Evolutionary conservation across 345 rosid genomes (phyloP).

Genomic region (Salix suchowensis): DNA sequence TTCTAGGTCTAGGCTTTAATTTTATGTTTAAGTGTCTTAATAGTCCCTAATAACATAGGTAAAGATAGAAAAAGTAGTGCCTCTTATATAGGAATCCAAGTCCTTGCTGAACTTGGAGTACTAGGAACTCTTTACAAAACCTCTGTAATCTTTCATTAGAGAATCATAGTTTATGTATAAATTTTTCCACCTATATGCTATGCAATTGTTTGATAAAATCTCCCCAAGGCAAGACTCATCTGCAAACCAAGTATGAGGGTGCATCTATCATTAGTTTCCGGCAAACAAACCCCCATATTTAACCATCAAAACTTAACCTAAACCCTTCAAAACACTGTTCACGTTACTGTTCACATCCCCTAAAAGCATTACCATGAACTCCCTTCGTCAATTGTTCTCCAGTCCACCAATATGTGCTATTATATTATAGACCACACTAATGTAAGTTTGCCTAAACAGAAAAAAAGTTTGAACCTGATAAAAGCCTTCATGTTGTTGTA

Average conservation of each 20-base stretch:
- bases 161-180: neutral
- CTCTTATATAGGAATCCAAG: neutral
- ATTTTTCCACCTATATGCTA: neutral
- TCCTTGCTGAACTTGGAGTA: neutral
- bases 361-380: neutral
- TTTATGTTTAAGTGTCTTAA: neutral
- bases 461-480: slow-evolving; percentile 55
- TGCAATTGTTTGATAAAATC: neutral
- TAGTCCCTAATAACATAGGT: neutral
- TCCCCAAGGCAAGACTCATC: neutral
- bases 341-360: neutral
- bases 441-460: neutral
- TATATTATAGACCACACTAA: neutral
- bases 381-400: neutral
- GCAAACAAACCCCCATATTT: neutral
- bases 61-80: neutral
- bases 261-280: neutral
- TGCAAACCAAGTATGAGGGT: neutral
- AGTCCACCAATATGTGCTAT: neutral
- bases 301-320: neutral
- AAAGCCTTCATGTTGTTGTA: slow-evolving; percentile 97
- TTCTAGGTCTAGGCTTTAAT: neutral
- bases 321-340: neutral
- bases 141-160: neutral
- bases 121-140: neutral